Base-by-base conservation (phyloP, 768 basidiomycete species). In the Astraeus odoratus region DNA sequence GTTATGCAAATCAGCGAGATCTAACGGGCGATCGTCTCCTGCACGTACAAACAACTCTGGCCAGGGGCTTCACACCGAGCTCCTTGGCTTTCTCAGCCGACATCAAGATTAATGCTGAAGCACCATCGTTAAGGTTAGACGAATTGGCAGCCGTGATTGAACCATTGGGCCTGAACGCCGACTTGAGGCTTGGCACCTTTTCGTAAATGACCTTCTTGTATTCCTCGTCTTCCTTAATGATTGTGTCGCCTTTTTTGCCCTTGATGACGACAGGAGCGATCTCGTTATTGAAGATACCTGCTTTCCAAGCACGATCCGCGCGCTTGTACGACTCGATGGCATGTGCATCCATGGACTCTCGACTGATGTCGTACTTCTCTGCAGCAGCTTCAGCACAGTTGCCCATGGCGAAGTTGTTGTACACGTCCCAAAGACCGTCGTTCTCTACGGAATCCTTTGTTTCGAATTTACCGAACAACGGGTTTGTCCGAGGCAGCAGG, bases 401-500 rank as follows among this genome's bases (percentile, higher is more conserved):
- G 46, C 96, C 96, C 96, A 99, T 99, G 24, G 92, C 83, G 60
- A 91, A 88, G 68, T 97, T 83, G 76, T 96, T 93, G 78, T 92
- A 96, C 42, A 90, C 91, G 66, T 99, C 96, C 81, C 83, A 88
- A 40, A 99, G 86, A 54, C 94, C 96, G 56, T 99, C 96, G 55
- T 68, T 76, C 67, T 94, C 86, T 27, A 98, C 75, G 12, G 94
- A 86, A 65, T 98, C 96, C 51, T 71, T 81, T 33, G 91, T 67
- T 50, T 83, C 80, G 67, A 94, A 83, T 69, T 95, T 90, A 50
- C 96, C 96, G 54, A 93, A 99, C 7, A 68, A 61, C 6, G 88
- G 87, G 60, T 85, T 88, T 43, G 80, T 75, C 35, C 90, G 86
- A 35, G 88, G 86, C 38, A 89, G 60, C 24, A 90, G 77, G 78